Evolutionary conservation across 169 alveolate genomes (phyloP), one percentile per base, ranked within the genome.

Genomic region (Ichthyophthirius multifiliis): DNA sequence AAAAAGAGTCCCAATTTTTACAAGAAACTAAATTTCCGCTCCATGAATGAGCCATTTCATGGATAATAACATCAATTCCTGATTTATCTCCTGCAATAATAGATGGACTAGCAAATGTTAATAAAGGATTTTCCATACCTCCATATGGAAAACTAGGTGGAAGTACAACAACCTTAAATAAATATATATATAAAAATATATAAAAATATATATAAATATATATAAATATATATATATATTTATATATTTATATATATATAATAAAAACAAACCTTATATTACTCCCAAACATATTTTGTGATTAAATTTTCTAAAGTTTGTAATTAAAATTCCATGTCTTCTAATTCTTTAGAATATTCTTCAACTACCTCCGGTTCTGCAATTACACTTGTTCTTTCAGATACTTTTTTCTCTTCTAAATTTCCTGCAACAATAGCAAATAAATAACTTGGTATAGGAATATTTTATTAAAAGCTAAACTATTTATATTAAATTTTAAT

Each of bases 121-220:
- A 37, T n/a, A 41, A 20, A 39, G 98, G 98, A 74, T 95, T 95
- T 67, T 95, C 98, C 98, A 95, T 95, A 4, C 98, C 98, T n/a
- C 98, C 98, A 82, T 77, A 94, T 9, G 96, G 97, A 89, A 95
- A 95, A 10, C 96, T 89, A 31, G 93, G 84, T n/a, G 98, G 98
- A 46, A 94, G 81, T 16, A 95, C 91, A 9, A 94, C 88, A 4
- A 93, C 86, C 71, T 55, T 46, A 46, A 16, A 2, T 27, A 1
- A 27, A 27, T 10, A 27, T 20, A 15, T 20, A 27, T 1, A 1
- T 27, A 55, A 55, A 10, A 10, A 0, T 1, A 20, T 4, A 20
- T 7, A n/a, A 4, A 45, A 3, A n/a, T 4, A 55, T 1, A 27
- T 55, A 55, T 3, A 1, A 7, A n/a, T n/a, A n/a, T n/a, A n/a